Evolutionary conservation across 495 filamentous ascomycete genomes (phyloP).

Genomic region (Tetracladium setigerum): DNA sequence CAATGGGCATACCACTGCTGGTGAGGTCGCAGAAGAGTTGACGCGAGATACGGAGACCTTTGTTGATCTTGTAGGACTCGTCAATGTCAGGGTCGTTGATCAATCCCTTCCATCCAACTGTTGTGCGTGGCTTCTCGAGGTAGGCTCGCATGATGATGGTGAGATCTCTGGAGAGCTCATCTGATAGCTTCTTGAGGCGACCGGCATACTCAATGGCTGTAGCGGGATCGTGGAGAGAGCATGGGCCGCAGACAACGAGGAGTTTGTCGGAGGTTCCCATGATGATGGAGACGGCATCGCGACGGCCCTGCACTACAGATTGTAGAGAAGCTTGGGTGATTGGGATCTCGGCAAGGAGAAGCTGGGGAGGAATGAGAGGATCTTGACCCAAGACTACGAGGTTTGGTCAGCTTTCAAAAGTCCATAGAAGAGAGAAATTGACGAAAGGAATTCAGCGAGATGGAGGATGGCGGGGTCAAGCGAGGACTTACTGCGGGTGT

Average conservation of each 20-base stretch:
- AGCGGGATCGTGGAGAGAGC: conserved; percentile 92
- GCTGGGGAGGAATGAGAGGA: conserved; percentile 81
- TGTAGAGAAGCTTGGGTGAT: conserved; percentile 53
- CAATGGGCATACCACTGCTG: conserved; percentile 79
- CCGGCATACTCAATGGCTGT: conserved; percentile 80
- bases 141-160: conserved; percentile 97
- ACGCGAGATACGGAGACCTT: conserved; percentile 81
- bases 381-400: conserved; percentile 84
- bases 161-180: conserved; percentile 73
- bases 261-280: conserved; percentile 75
- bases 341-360: conserved; percentile 84
- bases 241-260: conserved; percentile 89
- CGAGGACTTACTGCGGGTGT: conserved; percentile 23
- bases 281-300: conserved; percentile 76
- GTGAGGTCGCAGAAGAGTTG: conserved; percentile 91
- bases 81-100: conserved; percentile 99
- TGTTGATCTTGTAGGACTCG: conserved; percentile 97
- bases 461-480: not conserved
- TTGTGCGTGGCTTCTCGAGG: conserved; percentile 98
- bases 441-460: conserved; percentile 5
- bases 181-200: conserved; percentile 64
- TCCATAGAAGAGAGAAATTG: not conserved
- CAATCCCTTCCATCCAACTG: conserved; percentile 97
- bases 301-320: conserved; percentile 75
- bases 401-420: too few species aligned